phyloP scores from a whole-genome alignment of 495 filamentous ascomycete genomes.

The Penicillium cataractarum region DNA sequence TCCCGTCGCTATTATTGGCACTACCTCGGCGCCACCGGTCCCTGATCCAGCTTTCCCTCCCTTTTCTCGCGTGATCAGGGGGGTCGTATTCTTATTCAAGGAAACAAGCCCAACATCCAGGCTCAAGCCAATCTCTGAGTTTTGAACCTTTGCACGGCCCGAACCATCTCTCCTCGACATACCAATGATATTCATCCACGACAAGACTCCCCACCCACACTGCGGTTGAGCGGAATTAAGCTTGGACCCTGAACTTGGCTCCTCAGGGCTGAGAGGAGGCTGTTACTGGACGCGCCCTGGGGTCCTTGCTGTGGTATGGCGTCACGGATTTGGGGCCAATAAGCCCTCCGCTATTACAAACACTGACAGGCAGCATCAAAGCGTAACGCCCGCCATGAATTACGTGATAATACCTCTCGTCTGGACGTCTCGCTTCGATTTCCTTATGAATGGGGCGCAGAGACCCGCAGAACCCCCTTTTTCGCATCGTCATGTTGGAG shows the following conservation, averaged over 20 bases:
- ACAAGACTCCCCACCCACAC: neutral
- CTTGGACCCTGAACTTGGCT: neutral
- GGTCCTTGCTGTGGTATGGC: neutral
- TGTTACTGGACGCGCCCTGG: neutral
- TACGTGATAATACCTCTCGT: neutral
- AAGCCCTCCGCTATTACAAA: no score
- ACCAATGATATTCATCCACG: neutral
- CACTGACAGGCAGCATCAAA: neutral
- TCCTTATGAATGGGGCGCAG: neutral
- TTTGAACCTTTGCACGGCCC: neutral
- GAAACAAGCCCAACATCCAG: neutral
- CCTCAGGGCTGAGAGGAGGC: neutral
- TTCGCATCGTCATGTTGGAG: neutral
- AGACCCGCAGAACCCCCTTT: neutral
- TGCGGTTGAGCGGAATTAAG: neutral
- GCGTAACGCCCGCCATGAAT: neutral
- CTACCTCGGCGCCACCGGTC: neutral
- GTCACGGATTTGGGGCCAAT: neutral
- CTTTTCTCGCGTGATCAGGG: conserved; percentile 1
- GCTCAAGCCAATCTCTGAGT: neutral
- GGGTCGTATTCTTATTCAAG: neutral
- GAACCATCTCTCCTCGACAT: neutral
- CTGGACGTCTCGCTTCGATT: neutral
- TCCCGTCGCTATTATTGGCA: conserved; percentile 1
- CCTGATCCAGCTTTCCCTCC: neutral